These are phyloP conservation scores for Butyriboletus loyo DNA, from an alignment of 768 basidiomycete species.

Conservation along the genomic window DNA sequence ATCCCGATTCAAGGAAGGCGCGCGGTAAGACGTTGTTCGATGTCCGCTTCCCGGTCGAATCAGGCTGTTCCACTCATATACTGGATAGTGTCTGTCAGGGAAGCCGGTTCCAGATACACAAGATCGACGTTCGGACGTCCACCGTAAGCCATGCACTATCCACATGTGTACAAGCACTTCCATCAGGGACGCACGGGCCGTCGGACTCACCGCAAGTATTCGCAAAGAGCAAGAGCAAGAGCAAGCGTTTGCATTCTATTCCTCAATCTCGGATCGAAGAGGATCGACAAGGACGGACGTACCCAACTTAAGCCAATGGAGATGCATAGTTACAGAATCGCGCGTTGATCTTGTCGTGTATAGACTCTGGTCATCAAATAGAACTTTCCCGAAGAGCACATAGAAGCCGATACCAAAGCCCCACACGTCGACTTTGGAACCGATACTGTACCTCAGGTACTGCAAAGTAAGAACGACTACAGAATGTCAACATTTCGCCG, in stretches of 20 bases:
- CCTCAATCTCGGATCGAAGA: neutral
- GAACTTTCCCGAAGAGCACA: neutral
- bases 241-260: neutral
- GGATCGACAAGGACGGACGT: neutral
- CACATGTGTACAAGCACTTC: neutral
- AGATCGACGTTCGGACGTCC: neutral
- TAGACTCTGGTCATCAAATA: neutral
- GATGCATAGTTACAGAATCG: neutral
- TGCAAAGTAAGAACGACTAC: neutral
- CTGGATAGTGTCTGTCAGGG: neutral
- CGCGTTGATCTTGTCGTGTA: neutral
- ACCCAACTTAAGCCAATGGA: neutral
- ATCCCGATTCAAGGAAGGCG: neutral
- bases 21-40: neutral
- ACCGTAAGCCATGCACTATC: neutral
- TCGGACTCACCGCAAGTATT: neutral
- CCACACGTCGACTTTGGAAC: neutral
- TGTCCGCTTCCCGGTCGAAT: neutral
- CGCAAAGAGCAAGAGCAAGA: too few species aligned
- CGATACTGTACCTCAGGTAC: neutral
- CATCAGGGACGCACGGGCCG: neutral
- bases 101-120: neutral
- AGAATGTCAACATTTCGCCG: neutral
- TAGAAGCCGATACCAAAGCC: too few species aligned
- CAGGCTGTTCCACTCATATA: neutral